These are phyloP conservation scores for Haematococcus sp. DNA, from an alignment of 139 green algal genomes.

Conservation along the genomic window DNA sequence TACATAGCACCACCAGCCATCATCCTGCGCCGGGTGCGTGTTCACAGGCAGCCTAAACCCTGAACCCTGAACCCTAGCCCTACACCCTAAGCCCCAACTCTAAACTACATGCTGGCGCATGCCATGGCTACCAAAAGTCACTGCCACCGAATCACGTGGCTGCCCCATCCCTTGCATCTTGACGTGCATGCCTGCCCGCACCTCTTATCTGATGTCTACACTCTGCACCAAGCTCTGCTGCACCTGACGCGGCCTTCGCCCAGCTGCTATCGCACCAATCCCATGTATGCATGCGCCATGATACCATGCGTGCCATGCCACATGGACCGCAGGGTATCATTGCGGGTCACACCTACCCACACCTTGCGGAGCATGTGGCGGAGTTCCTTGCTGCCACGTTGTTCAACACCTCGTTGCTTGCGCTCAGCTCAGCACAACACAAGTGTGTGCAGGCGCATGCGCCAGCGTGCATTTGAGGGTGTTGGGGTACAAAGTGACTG, in stretches of 20 bases:
- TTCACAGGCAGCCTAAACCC: background rate
- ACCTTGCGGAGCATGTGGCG: conserved; percentile 69
- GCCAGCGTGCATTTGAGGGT: no score
- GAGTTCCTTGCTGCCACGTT: conserved; percentile 79
- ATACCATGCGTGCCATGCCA: no score
- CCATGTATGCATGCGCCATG: no score
- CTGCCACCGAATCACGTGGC: background rate
- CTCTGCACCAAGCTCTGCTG: no score
- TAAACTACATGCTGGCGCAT: no score
- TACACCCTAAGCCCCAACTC: background rate
- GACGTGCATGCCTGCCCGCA: no score
- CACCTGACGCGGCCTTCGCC: no score
- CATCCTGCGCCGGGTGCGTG: conserved; percentile 68
- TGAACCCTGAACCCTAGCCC: background rate
- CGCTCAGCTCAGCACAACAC: conserved; percentile 54
- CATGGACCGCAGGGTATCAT: conserved; percentile 1
- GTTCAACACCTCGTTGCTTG: conserved; percentile 85
- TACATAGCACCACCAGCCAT: conserved; percentile 84
- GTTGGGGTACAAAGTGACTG: no score
- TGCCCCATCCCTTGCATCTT: no score
- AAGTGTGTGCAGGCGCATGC: conserved; percentile 27
- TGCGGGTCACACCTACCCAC: conserved; percentile 65
- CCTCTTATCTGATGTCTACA: no score
- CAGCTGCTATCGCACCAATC: no score
- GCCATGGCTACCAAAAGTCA: no score